phyloP scores from a whole-genome alignment of 179 eudicot species.

The Silene vulgaris region DNA sequence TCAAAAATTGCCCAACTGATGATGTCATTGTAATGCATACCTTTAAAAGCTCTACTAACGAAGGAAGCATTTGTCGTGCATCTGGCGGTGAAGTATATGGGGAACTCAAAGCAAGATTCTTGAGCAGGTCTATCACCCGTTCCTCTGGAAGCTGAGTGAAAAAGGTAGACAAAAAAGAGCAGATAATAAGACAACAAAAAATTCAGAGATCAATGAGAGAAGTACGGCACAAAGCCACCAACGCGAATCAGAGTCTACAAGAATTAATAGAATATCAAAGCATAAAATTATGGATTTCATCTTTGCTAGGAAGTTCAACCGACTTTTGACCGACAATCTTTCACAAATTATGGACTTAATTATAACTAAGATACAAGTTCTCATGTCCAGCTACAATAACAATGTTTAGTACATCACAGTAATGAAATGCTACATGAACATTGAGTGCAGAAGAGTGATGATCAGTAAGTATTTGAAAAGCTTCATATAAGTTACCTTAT shows the following conservation, averaged over 20 bases:
- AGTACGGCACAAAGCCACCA: neutral
- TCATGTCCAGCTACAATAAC: neutral
- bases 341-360: neutral
- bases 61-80: conserved; percentile 82
- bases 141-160: conserved; percentile 76
- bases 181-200: conserved; percentile 1
- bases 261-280: neutral
- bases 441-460: neutral
- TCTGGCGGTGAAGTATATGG: conserved; percentile 74
- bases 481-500: conserved; percentile 49
- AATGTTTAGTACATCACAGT: neutral
- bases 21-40: conserved; percentile 28
- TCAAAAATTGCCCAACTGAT: neutral
- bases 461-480: neutral
- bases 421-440: conserved; percentile 2
- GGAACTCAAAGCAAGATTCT: conserved; percentile 88
- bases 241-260: neutral
- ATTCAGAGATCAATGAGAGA: neutral
- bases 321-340: neutral
- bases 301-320: neutral
- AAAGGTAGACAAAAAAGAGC: neutral
- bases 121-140: conserved; percentile 76
- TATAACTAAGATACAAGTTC: neutral
- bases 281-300: neutral
- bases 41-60: conserved; percentile 78